Conservation (phyloP, 2,329 filamentous ascomycete species). For the Podosphaera fusca region DNA sequence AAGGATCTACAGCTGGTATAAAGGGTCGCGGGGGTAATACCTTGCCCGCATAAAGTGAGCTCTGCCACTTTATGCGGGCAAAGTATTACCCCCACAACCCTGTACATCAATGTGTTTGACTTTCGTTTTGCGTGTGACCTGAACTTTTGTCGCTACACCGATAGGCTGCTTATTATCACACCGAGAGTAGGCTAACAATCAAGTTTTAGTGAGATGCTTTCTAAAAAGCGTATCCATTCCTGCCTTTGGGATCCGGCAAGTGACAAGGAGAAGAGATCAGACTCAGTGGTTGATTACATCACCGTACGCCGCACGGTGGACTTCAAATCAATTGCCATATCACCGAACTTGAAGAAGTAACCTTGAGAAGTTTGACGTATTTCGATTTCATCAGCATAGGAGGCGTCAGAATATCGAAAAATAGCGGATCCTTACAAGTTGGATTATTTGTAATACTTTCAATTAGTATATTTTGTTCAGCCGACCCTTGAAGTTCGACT, state of each 20-base stretch:
- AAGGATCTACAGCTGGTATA: neutral
- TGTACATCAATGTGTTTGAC: neutral
- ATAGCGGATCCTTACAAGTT: neutral
- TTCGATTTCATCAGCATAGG: neutral
- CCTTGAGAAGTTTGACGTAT: neutral
- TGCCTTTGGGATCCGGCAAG: neutral
- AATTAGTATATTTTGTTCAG: neutral
- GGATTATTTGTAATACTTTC: neutral
- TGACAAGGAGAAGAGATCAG: neutral
- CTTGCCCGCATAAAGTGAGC: too few relatives aligned
- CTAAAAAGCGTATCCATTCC: neutral
- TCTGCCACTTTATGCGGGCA: too few relatives aligned
- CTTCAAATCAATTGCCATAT: neutral
- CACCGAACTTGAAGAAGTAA: neutral
- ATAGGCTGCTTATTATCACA: conserved; percentile 1
- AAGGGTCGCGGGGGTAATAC: too few relatives aligned
- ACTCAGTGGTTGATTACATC: neutral
- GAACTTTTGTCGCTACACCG: too few relatives aligned
- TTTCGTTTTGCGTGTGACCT: neutral
- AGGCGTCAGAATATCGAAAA: neutral
- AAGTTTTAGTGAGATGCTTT: neutral
- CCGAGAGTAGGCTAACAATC: neutral
- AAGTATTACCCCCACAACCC: too few relatives aligned
- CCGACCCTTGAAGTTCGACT: neutral
- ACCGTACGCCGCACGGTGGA: neutral